Percentiles rank a stretch among this genome's conserved stretches.
Conservation (phyloP, 2,329 filamentous ascomycete species). For the Lachnellula arida region DNA sequence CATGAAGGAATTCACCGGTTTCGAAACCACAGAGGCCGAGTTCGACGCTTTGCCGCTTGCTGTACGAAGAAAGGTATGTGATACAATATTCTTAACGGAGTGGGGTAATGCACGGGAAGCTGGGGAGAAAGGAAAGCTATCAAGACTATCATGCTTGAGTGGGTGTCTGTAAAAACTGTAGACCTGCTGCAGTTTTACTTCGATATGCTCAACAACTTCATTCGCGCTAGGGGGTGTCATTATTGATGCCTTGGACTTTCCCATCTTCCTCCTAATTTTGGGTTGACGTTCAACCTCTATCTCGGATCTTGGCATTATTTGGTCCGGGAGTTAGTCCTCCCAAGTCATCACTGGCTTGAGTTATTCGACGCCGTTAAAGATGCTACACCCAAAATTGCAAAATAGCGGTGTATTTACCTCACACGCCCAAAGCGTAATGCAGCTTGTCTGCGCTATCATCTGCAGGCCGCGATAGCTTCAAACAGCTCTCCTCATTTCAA, state of each 20-base stretch:
- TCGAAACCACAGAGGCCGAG: constrained; percentile 39
- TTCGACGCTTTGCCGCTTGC: constrained; percentile 46
- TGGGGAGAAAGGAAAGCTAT: not conserved
- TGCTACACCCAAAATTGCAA: not conserved
- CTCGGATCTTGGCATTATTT: not conserved
- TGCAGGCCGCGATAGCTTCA: not conserved
- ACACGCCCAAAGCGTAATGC: not conserved
- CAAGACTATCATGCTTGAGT: not conserved
- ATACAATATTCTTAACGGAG: not conserved
- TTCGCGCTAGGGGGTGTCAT: too few relatives aligned
- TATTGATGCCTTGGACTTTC: too few relatives aligned
- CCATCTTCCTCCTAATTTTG: too few relatives aligned
- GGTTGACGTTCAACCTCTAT: too few relatives aligned
- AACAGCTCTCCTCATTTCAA: not conserved
- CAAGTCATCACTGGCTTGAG: not conserved
- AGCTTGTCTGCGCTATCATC: not conserved
- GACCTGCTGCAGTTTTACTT: too few relatives aligned
- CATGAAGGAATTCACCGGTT: constrained; percentile 30
- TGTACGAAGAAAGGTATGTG: constrained; percentile 48
- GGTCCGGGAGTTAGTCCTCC: not conserved
- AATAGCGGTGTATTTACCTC: not conserved
- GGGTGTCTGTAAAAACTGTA: too few relatives aligned
- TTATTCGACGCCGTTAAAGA: not conserved
- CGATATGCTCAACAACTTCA: too few relatives aligned
- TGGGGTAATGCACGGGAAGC: not conserved